These are phyloP conservation scores for Haplosporangium gracile DNA, from an alignment of 192 early-diverging fungal species.

Conservation along the genomic window DNA sequence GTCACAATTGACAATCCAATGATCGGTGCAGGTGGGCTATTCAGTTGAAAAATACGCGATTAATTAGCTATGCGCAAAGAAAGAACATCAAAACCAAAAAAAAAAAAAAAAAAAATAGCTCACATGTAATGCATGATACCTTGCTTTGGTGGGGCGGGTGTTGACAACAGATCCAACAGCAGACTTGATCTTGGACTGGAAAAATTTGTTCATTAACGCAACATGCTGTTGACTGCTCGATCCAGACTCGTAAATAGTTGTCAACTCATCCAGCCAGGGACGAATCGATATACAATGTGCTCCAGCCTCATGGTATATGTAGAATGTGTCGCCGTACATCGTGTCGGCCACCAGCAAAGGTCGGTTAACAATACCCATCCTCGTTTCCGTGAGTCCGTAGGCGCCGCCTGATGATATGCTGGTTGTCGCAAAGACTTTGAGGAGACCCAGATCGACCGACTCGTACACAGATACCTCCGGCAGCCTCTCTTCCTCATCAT, in stretches of 20 bases:
- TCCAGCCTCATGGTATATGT: constrained; percentile 77
- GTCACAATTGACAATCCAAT: constrained; percentile 72
- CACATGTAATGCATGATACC: constrained; percentile 7
- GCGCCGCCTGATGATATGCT: constrained; percentile 2
- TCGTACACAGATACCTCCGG: constrained; percentile 54
- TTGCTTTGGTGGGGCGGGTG: constrained; percentile 42
- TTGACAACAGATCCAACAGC: constrained; percentile 28
- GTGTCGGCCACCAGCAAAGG: constrained; percentile 71
- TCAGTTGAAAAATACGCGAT: neutral
- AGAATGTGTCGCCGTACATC: constrained; percentile 73
- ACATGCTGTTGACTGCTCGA: constrained; percentile 18
- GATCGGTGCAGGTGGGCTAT: constrained; percentile 61
- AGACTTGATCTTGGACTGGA: constrained; percentile 31
- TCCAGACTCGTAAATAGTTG: constrained; percentile 30
- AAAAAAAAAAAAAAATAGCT: neutral
- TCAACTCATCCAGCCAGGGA: constrained; percentile 65
- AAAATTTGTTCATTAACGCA: constrained; percentile 20
- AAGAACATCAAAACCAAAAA: neutral
- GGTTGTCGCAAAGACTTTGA: constrained; percentile 37
- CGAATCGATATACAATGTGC: constrained; percentile 74
- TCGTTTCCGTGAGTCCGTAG: constrained; percentile 35
- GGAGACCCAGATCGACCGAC: constrained; percentile 52
- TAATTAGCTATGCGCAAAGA: neutral
- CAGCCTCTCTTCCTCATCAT: constrained; percentile 2
- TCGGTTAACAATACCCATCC: constrained; percentile 61